Conservation (phyloP, 1,139 yeast genomes). For the Ogataea hybrid region DNA sequence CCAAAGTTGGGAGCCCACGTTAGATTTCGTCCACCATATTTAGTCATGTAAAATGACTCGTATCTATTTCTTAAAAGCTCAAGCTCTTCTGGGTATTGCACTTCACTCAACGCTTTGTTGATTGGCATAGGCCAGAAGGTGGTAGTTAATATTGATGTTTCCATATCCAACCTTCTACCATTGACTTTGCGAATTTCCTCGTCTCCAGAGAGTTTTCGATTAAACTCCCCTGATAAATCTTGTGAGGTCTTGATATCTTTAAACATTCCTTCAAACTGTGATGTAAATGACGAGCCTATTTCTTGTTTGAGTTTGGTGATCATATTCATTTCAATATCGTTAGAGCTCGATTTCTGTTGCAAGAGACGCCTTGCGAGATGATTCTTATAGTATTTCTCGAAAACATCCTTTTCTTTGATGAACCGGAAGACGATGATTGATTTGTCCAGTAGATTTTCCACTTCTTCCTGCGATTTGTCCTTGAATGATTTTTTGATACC, state of each 20-base stretch:
- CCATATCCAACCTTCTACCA: slow-evolving; percentile 37
- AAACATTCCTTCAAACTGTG: slow-evolving; percentile 86
- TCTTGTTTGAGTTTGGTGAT: slow-evolving; percentile 73
- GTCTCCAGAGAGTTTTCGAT: slow-evolving; percentile 31
- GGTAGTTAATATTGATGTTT: slow-evolving; percentile 55
- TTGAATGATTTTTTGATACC: slow-evolving; percentile 60
- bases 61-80: slow-evolving; percentile 40
- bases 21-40: slow-evolving; percentile 71
- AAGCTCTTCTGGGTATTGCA: slow-evolving; percentile 52
- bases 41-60: slow-evolving; percentile 52
- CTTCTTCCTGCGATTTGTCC: slow-evolving; percentile 47
- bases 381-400: slow-evolving; percentile 82
- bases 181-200: slow-evolving; percentile 17
- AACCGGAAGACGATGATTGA: slow-evolving; percentile 64
- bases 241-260: slow-evolving; percentile 71
- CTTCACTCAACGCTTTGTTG: slow-evolving; percentile 52
- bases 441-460: slow-evolving; percentile 53
- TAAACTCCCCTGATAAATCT: slow-evolving; percentile 58
- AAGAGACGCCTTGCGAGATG: slow-evolving; percentile 84
- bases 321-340: slow-evolving; percentile 68
- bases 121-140: slow-evolving; percentile 64
- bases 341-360: slow-evolving; percentile 53
- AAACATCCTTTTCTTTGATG: slow-evolving; percentile 81
- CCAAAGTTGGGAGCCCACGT: slow-evolving; percentile 87
- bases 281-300: slow-evolving; percentile 76